Conservation (phyloP, 331 rosid genomes). For the Pyracantha coccinea region DNA sequence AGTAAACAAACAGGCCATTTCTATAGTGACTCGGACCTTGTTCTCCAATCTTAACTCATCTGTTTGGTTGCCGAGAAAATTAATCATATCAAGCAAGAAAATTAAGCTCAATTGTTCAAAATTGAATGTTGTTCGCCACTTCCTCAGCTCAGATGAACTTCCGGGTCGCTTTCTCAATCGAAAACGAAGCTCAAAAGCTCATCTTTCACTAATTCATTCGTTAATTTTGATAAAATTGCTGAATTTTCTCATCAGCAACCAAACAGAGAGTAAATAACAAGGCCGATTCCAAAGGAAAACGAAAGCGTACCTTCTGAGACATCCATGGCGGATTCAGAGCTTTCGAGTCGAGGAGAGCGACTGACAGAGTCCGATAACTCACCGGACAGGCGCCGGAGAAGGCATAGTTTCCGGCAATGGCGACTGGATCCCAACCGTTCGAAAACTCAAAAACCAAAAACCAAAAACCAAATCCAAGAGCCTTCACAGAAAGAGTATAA, state of each 20-base stretch:
- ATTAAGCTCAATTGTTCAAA: background rate
- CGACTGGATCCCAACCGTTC: conserved; percentile 11
- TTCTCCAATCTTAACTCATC: conserved; percentile 14
- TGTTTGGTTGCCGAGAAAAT: conserved; percentile 56
- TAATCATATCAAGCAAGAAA: background rate
- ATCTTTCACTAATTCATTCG: background rate
- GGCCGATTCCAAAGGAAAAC: background rate
- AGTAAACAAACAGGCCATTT: conserved; percentile 32
- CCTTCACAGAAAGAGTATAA: background rate
- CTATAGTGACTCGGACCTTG: conserved; percentile 23
- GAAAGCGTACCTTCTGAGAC: conserved; percentile 33
- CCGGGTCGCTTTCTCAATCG: background rate
- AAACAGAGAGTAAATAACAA: conserved; percentile 24
- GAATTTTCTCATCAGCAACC: conserved; percentile 36
- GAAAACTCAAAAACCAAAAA: conserved; percentile 1
- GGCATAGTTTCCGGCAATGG: conserved; percentile 34
- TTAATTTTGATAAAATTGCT: background rate
- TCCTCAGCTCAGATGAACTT: background rate
- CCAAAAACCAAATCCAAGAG: background rate
- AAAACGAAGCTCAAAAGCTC: background rate
- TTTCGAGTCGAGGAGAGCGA: background rate
- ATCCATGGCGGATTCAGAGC: conserved; percentile 27
- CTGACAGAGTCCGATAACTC: conserved; percentile 5
- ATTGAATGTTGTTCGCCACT: background rate
- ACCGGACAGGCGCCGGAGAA: conserved; percentile 19